Base-by-base conservation (phyloP, 2,329 filamentous ascomycete species). In the Hypoxylon sp. region DNA sequence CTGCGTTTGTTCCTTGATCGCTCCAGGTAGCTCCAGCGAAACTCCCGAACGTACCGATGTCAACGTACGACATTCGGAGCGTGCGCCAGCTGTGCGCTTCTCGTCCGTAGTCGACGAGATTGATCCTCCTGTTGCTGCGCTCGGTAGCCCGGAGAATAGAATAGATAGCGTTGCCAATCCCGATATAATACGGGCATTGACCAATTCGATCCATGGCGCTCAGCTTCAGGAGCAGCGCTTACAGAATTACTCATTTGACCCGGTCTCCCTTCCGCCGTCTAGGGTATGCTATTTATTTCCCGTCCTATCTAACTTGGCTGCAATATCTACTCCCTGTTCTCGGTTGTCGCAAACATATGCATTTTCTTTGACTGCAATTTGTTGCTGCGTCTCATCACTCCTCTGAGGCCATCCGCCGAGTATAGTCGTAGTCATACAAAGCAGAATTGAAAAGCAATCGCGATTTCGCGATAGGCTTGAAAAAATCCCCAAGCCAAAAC, bases 201-300 rank as follows among this genome's bases (percentile, higher is more conserved):
- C 89, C 40, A 83, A 85, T 62, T 86, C 84, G 16, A 76, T 96
- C 17, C 88, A 91, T 59, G 84, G 84, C 56, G 81, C 86, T 35
- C 84, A 87, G 63, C 79, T 96, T 55, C 92, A 97, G 74, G 88
- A 92, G 63, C 82, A 85, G 49, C 84, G 92, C 58, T 84, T 96
- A 78, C 89, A 88, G 68, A 90, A 91, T 68, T 96, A 91, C 73
- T 86, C 88, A 31, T 97, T 92, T 67, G 92, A 97, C 69, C 88
- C 93, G 23, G 86, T 96, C 58, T 97, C 94, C 25, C 78, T 97
- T 42, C 93, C 94, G 26, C 80, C 83, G 21, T 93, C 90, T 34
- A 83, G 90, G 73, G 90, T 93, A 84, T 73, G 88, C 81, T 16
- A 50, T 52, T 65, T 71, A 11, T 73, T 67, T 47, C 30, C 38